phyloP scores from a whole-genome alignment of 192 early-diverging fungal species.

The Thoreauomyces humboldtii region DNA sequence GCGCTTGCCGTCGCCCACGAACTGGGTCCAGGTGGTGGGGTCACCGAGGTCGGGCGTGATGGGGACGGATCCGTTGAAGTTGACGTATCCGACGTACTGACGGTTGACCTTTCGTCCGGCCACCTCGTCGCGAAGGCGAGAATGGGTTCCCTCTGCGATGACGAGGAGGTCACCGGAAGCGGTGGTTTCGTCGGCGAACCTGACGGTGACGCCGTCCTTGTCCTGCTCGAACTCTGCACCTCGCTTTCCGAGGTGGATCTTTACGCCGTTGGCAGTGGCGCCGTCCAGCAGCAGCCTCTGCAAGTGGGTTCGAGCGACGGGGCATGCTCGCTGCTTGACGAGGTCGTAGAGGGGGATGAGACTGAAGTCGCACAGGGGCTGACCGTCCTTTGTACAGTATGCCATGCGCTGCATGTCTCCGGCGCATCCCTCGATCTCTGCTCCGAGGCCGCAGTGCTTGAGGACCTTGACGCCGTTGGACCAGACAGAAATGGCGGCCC shows the following conservation, averaged over 20 bases:
- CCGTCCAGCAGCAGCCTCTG: conserved; percentile 23
- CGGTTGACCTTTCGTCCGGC: conserved; percentile 2
- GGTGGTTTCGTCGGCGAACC: conserved; percentile 8
- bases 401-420: conserved; percentile 26
- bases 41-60: conserved; percentile 8
- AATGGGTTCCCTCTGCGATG: conserved; percentile 24
- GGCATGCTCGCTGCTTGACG: conserved; percentile 17
- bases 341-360: conserved; percentile 14
- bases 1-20: conserved; percentile 22
- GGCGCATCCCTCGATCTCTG: conserved; percentile 13
- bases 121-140: conserved; percentile 11
- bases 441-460: conserved; percentile 17
- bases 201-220: conserved; percentile 9
- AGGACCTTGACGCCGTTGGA: conserved; percentile 24
- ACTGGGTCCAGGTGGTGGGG: conserved; percentile 18
- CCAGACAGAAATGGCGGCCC: conserved; percentile 25
- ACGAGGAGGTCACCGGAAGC: conserved; percentile 4
- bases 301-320: conserved; percentile 10
- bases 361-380: conserved; percentile 14
- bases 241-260: conserved; percentile 10
- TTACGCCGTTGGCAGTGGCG: conserved; percentile 1
- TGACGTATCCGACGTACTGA: conserved; percentile 20
- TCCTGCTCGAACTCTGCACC: neutral
- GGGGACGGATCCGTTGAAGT: conserved; percentile 23
- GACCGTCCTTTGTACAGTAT: neutral